These are phyloP conservation scores for Fusarium sarcochroum DNA, from an alignment of 2,329 filamentous ascomycete species.

Conservation along the genomic window DNA sequence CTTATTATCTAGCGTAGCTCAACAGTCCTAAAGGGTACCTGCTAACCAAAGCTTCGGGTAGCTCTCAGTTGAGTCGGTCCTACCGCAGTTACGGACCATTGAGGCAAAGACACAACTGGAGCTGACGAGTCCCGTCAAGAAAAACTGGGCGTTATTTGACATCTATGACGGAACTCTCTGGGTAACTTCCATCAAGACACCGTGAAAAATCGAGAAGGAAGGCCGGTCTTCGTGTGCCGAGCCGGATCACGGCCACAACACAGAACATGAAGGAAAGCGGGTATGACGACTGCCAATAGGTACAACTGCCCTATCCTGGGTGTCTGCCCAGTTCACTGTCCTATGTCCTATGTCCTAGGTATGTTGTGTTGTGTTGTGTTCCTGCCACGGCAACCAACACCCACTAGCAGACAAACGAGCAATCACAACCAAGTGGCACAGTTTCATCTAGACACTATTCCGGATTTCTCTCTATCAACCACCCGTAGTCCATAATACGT, in stretches of 20 bases:
- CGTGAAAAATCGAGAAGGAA: constrained; percentile 16
- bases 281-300: constrained; percentile 37
- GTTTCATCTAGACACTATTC: constrained; percentile 24
- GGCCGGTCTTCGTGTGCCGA: constrained; percentile 30
- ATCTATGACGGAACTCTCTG: constrained; percentile 31
- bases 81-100: constrained; percentile 15
- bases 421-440: constrained; percentile 30
- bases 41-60: constrained; percentile 29
- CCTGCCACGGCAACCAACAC: constrained; percentile 27
- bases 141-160: constrained; percentile 18
- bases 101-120: constrained; percentile 22
- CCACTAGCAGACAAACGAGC: constrained; percentile 9
- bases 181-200: neutral
- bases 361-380: constrained; percentile 24
- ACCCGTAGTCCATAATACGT: constrained; percentile 26
- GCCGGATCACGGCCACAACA: constrained; percentile 40
- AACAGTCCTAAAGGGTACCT: constrained; percentile 15
- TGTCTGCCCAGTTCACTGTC: constrained; percentile 7
- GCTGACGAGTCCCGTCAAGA: constrained; percentile 5
- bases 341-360: constrained; percentile 7
- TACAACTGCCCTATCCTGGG: constrained; percentile 1
- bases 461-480: constrained; percentile 16
- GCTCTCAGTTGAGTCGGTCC: constrained; percentile 20
- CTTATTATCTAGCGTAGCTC: constrained; percentile 2
- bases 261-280: constrained; percentile 10